Base-by-base conservation (phyloP, 2,329 filamentous ascomycete species). In the Teratosphaeria gauchensis region DNA sequence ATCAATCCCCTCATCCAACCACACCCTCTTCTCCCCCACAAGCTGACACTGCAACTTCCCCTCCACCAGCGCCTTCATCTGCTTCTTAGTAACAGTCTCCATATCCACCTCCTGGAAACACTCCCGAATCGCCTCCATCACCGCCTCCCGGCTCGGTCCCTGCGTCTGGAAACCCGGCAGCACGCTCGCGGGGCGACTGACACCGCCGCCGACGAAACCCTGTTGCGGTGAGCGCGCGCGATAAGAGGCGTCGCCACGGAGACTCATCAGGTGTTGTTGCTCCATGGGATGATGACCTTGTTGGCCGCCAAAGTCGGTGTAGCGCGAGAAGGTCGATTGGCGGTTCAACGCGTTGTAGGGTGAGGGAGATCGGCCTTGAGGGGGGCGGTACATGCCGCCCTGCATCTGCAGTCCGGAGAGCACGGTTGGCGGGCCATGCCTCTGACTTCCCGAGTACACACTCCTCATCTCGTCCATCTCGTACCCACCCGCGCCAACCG, bases 401-500 rank as follows among this genome's bases (percentile, higher is more conserved):
- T 68, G 62, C 72, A 84, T 84, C 21, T 66, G 87, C 76, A 96
- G 90, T 57, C 90, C 91, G 14, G 89, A 90, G 60, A 96, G 81
- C 63, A 97, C 87, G 1, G 92, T 96, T 7, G 90, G 87, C 4
- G 90, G 81, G 73, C 92, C 78, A 19, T 19, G n/a, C 42, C 42
- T 16, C 81, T 92, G 87, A 61, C 92, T 89, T 0, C 91, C 95
- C 4, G 92, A 96, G 78, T 97, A 97, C 60, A 95, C 86, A 0
- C 91, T 96, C 73, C 90, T 92, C 81, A 97, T 95, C 73, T 99
- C 94, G 72, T 99, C 95, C 87, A 97, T 92, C 75, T 99, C 94
- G 69, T 91, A 95, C n/a, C 76, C 78, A 19, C 31, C 12, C 11
- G 31, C 6, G 63, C 53, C 68, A 16, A 19, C 16, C n/a, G 42